These are phyloP conservation scores for Alternaria ventricosa DNA, from an alignment of 2,329 filamentous ascomycete species.

Conservation along the genomic window DNA sequence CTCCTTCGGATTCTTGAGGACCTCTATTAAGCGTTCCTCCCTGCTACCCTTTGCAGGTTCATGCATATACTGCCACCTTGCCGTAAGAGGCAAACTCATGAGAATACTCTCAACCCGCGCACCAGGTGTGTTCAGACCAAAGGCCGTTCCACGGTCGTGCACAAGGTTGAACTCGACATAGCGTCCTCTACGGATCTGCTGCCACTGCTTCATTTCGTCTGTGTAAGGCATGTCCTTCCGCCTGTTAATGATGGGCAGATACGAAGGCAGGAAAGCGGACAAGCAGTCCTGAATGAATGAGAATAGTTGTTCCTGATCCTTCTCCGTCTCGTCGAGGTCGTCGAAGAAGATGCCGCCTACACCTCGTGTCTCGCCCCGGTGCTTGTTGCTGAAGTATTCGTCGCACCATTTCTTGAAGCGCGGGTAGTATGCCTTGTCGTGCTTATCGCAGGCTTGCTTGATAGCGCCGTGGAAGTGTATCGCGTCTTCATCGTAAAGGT, in stretches of 20 bases:
- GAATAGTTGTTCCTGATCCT: conserved; percentile 88
- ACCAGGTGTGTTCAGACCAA: conserved; percentile 90
- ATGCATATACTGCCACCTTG: conserved; percentile 96
- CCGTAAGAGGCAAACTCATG: conserved; percentile 94
- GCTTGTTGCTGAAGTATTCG: conserved; percentile 94
- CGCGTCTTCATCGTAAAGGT: conserved; percentile 96
- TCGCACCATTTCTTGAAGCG: conserved; percentile 99
- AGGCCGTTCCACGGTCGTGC: conserved; percentile 92
- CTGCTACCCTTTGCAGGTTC: conserved; percentile 74
- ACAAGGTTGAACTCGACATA: conserved; percentile 99
- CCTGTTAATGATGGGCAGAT: conserved; percentile 85
- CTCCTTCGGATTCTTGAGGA: conserved; percentile 66
- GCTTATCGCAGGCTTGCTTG: conserved; percentile 90
- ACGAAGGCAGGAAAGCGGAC: conserved; percentile 86
- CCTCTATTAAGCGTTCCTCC: conserved; percentile 82
- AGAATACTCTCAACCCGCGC: conserved; percentile 94
- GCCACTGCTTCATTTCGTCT: conserved; percentile 90
- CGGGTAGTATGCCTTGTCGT: conserved; percentile 90
- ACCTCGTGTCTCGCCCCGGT: conserved; percentile 84
- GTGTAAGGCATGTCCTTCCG: conserved; percentile 92
- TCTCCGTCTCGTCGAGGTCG: conserved; percentile 86
- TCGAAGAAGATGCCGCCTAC: conserved; percentile 99
- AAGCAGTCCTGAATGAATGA: conserved; percentile 86
- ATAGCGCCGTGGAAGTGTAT: conserved; percentile 95
- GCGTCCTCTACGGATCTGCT: conserved; percentile 89